A percentile compares a stretch with the other conserved stretches of the same genome.
These are phyloP conservation scores for Cornus suecica DNA, from an alignment of 148 eudicot genomes.

Conservation along the genomic window DNA sequence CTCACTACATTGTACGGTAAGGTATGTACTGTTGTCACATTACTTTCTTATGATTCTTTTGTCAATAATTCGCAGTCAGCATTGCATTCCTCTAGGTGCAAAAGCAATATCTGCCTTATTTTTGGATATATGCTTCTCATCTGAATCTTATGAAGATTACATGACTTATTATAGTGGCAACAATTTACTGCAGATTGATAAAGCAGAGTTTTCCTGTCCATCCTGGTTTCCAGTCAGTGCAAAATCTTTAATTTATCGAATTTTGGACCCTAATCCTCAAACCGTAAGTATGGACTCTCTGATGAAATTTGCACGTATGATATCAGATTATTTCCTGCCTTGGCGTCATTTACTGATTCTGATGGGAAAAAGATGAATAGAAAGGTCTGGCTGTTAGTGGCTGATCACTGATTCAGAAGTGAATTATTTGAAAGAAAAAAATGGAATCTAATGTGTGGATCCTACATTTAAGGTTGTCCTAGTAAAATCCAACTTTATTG, in stretches of 20 bases:
- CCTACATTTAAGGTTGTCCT: not conserved
- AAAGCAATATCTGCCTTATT: not conserved
- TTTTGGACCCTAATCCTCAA: slow-evolving; percentile 88
- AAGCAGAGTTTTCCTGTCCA: slow-evolving; percentile 85
- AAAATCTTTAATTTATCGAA: slow-evolving; percentile 73
- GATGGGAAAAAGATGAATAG: not conserved
- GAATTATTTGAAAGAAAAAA: not conserved
- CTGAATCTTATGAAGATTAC: not conserved
- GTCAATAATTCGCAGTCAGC: not conserved
- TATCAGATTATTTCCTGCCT: not conserved
- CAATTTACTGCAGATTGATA: slow-evolving; percentile 57
- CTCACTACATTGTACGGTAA: slow-evolving; percentile 84
- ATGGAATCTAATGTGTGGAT: not conserved
- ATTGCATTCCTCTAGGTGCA: not conserved
- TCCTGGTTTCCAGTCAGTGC: slow-evolving; percentile 93
- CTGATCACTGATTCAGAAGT: not conserved
- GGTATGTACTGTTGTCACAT: slow-evolving; percentile 43
- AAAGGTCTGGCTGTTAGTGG: not conserved
- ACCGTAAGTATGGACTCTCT: slow-evolving; percentile 45
- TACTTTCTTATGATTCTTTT: not conserved
- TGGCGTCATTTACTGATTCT: not conserved
- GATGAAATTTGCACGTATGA: not conserved
- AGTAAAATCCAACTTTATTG: not conserved
- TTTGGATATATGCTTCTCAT: not conserved
- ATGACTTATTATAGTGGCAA: not conserved